Base-by-base conservation (phyloP, 495 filamentous ascomycete genomes). In the Achaetomiella virescens region DNA sequence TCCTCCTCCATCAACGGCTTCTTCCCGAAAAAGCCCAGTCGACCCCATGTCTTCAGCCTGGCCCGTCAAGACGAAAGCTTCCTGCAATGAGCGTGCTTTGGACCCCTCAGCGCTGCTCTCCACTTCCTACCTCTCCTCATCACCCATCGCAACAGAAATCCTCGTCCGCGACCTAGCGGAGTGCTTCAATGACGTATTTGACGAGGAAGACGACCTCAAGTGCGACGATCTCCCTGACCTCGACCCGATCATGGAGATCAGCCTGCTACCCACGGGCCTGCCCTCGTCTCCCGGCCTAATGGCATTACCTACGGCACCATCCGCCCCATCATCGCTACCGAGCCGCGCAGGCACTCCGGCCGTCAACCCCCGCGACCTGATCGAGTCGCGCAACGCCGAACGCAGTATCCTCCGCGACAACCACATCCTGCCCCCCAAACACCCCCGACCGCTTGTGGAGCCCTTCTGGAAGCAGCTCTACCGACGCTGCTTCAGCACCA, bases 381-480 rank as follows among this genome's bases (percentile, higher is more conserved):
- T 81, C 21, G 78, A 80, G 35, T 83, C 81, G 29, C 78, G 85
- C 18, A 75, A 84, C 31, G 87, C 90, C 37, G 90, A 93, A 66
- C 76, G 86, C 47, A 81, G 83, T 42, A 70, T 96, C 27, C 70
- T 95, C 29, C 74, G 84, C 48, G 90, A 95, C 64, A 93, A 92
- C 63, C 75, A 86, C 62, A 65, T 93, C 48, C 78, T 91, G 10
- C 79, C 83, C 2, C 80, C 84, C 6, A 85, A 87, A 58, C 79
- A 84, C 61, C 68, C 0, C 12, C 48, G 8, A 36, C 69, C 12
- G 48, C 27, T 31, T 9, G 27, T 31, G 27, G 27, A 31, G 27
- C 27, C 27, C 5, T 9, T 31, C 27, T 31, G 27, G 27, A 31
- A 52, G 0, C 65, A 67, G 31, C 31, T 75, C 29, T 79, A 78